These are phyloP conservation scores for Teratosphaeriaceae sp. DNA, from an alignment of 2,329 filamentous ascomycete species.

Conservation along the genomic window DNA sequence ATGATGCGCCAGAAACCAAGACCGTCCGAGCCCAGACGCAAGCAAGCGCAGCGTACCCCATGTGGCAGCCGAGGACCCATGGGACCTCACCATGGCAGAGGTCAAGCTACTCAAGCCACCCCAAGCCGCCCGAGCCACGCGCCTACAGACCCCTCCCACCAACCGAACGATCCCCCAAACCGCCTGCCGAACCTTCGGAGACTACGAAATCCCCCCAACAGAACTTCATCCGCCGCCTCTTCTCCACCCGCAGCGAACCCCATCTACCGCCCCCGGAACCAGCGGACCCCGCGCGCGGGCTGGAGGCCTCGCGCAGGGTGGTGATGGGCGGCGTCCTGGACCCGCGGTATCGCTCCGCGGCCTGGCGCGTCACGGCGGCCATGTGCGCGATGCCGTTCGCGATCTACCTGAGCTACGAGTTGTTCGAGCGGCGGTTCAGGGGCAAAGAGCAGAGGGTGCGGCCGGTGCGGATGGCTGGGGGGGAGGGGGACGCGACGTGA, in stretches of 20 bases:
- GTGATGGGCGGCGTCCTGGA: constrained; percentile 21
- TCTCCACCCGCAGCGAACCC: neutral
- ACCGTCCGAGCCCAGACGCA: no score
- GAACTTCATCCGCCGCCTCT: neutral
- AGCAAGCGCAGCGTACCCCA: no score
- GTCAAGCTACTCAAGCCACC: constrained; percentile 5
- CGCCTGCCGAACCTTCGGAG: neutral
- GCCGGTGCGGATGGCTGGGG: neutral
- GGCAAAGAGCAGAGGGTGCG: constrained; percentile 23
- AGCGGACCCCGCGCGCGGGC: constrained; percentile 15
- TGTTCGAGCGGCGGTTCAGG: constrained; percentile 23
- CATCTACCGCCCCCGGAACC: constrained; percentile 1
- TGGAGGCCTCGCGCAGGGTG: constrained; percentile 16
- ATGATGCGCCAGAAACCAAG: no score
- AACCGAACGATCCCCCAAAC: constrained; percentile 4
- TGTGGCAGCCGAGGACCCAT: no score
- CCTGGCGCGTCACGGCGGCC: constrained; percentile 16
- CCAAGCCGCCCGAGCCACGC: constrained; percentile 4
- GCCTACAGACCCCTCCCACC: constrained; percentile 5
- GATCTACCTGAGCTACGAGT: constrained; percentile 21
- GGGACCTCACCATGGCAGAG: neutral
- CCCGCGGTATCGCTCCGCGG: constrained; percentile 20
- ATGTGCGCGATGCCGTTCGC: constrained; percentile 22
- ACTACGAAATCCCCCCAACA: neutral
- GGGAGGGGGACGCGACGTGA: neutral